phyloP scores from a whole-genome alignment of 163 green algal genomes.

The Scenedesmus sp. region DNA sequence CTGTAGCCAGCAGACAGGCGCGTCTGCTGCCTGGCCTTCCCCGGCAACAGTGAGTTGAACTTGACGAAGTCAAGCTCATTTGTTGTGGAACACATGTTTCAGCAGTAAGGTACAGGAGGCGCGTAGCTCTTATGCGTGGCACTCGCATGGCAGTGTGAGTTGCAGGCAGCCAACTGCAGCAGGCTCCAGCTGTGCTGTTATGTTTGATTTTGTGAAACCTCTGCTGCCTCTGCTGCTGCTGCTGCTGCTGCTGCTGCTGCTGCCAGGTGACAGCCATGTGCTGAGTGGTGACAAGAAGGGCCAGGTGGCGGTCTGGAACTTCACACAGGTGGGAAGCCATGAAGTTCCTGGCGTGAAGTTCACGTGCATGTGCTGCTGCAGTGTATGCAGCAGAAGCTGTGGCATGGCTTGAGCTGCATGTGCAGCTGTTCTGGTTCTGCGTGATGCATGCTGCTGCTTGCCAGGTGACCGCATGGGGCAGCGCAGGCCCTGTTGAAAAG shows the following conservation, averaged over 20 bases:
- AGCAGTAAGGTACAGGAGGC: no score
- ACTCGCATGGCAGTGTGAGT: no score
- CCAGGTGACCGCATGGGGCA: not conserved
- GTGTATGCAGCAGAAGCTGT: no score
- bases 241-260: conserved; percentile 65
- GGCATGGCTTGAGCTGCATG: no score
- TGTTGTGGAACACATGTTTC: no score
- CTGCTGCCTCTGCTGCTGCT: not conserved
- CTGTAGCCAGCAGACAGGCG: no score
- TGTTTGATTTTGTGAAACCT: not conserved
- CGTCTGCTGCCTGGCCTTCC: conserved; percentile 81
- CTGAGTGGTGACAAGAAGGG: conserved; percentile 89
- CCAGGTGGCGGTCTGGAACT: conserved; percentile 87
- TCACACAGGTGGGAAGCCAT: conserved; percentile 67
- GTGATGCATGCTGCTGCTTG: no score
- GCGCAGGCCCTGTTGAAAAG: not conserved
- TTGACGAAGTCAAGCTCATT: conserved; percentile 28
- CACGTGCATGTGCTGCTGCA: no score
- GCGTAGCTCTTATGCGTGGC: no score
- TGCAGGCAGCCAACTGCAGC: no score
- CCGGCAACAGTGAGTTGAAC: conserved; percentile 73
- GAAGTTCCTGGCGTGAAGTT: no score
- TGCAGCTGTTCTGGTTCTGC: no score
- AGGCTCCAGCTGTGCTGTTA: not conserved
- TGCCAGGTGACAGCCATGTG: conserved; percentile 72